Base-by-base conservation (phyloP, 805 yeast species). In the Wickerhamiella domercqiae region DNA sequence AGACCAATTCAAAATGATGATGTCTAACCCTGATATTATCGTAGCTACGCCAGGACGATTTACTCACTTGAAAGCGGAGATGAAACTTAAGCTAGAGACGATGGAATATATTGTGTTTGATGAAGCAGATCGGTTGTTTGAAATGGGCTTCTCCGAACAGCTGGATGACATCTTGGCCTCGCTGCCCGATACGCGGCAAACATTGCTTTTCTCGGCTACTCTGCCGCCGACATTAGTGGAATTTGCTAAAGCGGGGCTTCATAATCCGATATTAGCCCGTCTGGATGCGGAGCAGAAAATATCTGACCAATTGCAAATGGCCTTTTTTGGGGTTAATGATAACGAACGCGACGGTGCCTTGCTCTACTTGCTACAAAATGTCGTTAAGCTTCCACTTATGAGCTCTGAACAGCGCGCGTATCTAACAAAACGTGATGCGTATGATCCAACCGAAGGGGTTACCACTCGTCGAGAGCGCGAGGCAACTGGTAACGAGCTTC, bases 21-120 rank as follows among this genome's bases (percentile, higher is more conserved):
- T 86, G 80, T 60, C 75, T 39, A 83, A 84, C 52, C 99, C 99
- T 0, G 99, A 90, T 62, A 75, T 93, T 25, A 69, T 90, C 29
- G 77, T 90, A 41, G 97, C 97, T 16, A 90, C 98, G 0, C 99
- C 99, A 0, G 99, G 99, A 57, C 71, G 99, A 59, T 90, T 90
- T 51, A 60, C 87, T 60, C 99, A 90, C 68, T 69, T 90, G 54
- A 82, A 87, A 56, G 86, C 87, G 20, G 99, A 90, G 62, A 90
- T 90, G 99, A 71, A 71, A 43, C 63, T 90, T 38, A 93, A 83
- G 52, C 66, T 90, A 57, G 72, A 70, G 46, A 69, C 82, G 2
- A 73, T 90, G 14, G 94, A 90, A 55, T 87, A 80, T 52, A 78
- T 86, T 32, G 94, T 86, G 1, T 87, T 87, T 55, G 98, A 87